Evolutionary conservation across 2,329 filamentous ascomycete species (phyloP).

Genomic region (Saccharata proteae): DNA sequence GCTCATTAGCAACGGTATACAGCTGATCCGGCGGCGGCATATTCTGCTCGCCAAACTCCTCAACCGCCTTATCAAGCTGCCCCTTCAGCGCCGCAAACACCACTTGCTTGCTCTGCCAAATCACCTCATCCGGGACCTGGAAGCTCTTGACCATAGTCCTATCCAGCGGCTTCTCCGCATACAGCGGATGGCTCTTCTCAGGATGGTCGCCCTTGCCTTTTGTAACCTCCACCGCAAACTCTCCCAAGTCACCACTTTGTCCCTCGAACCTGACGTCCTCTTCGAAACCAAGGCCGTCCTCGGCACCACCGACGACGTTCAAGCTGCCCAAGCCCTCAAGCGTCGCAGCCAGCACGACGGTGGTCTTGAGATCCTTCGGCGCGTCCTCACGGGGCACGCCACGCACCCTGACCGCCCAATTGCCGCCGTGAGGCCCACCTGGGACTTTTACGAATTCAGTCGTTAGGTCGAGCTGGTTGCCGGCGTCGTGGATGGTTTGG

Average conservation of each 20-base stretch:
- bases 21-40: slow-evolving; percentile 74
- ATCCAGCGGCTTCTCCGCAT: slow-evolving; percentile 58
- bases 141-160: slow-evolving; percentile 64
- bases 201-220: slow-evolving; percentile 53
- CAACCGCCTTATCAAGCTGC: slow-evolving; percentile 47
- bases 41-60: slow-evolving; percentile 49
- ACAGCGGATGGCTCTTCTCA: slow-evolving; percentile 47
- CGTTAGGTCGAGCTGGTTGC: slow-evolving; percentile 78
- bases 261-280: slow-evolving; percentile 60
- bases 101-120: slow-evolving; percentile 73
- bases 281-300: slow-evolving; percentile 39
- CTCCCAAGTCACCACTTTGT: slow-evolving; percentile 57
- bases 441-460: slow-evolving; percentile 91
- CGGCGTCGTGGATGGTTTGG: slow-evolving; percentile 82
- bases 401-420: slow-evolving; percentile 82
- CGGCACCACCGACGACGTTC: slow-evolving; percentile 42
- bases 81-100: slow-evolving; percentile 52
- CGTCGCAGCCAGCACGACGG: slow-evolving; percentile 69
- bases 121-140: slow-evolving; percentile 49
- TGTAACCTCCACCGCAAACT: slow-evolving; percentile 69
- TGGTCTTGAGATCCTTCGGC: slow-evolving; percentile 55
- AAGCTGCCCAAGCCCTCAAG: slow-evolving; percentile 66
- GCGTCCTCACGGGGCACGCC: slow-evolving; percentile 62
- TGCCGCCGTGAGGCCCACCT: slow-evolving; percentile 73
- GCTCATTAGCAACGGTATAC: slow-evolving; percentile 63